Conservation (phyloP, 2,329 filamentous ascomycete species). For the Dactylellina sp. region DNA sequence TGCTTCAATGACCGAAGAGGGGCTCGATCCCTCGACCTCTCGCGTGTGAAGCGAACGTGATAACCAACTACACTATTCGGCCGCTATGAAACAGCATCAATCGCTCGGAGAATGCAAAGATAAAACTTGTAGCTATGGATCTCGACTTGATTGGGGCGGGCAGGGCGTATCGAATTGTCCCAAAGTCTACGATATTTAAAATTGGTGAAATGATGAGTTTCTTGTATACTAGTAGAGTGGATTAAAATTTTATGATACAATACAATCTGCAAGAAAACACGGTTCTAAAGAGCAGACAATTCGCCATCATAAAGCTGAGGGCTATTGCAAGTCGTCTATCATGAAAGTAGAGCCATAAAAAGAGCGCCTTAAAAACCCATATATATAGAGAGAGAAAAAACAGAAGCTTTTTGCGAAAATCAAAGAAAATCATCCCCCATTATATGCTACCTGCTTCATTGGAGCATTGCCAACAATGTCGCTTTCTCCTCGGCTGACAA, state of each 20-base stretch:
- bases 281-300: neutral
- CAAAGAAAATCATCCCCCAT: neutral
- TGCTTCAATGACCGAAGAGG: constrained; percentile 56
- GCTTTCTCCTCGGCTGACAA: constrained; percentile 91
- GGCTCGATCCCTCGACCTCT: constrained; percentile 58
- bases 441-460: too few species aligned
- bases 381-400: neutral
- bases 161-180: neutral
- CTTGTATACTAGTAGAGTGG: neutral
- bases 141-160: too few species aligned
- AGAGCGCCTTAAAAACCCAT: neutral
- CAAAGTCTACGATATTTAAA: too few species aligned
- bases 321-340: neutral
- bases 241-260: constrained; percentile 5
- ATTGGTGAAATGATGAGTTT: too few species aligned
- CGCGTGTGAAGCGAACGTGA: constrained; percentile 58
- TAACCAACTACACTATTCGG: constrained; percentile 58
- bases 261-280: neutral
- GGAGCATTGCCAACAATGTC: constrained; percentile 72
- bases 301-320: neutral
- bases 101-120: constrained; percentile 4
- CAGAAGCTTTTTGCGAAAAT: neutral
- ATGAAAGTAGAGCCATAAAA: neutral
- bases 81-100: constrained; percentile 55
- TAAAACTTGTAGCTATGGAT: constrained; percentile 34